Conservation (phyloP, 2,329 filamentous ascomycete genomes). For the Coleophoma crateriformis region DNA sequence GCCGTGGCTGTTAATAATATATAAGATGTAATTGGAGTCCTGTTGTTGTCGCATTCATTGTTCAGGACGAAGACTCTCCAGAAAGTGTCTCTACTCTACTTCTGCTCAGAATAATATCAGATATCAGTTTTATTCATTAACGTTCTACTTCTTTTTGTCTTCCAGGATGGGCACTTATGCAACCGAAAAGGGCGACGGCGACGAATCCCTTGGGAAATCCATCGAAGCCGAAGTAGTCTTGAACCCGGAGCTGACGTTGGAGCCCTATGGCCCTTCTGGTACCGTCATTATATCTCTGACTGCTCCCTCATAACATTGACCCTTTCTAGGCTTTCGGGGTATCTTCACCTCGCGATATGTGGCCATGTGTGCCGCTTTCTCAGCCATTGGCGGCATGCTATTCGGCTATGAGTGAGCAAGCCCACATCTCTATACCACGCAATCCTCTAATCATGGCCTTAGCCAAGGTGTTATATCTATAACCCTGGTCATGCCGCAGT, state of each 20-base stretch:
- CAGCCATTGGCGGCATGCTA: conserved; percentile 33
- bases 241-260: not conserved
- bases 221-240: not conserved
- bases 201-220: not conserved
- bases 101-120: too few relatives aligned
- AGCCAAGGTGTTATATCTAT: conserved; percentile 34
- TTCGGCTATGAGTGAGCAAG: conserved; percentile 26
- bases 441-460: not conserved
- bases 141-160: not conserved
- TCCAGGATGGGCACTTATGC: not conserved
- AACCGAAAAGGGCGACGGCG: not conserved
- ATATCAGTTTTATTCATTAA: too few relatives aligned
- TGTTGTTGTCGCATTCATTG: too few relatives aligned
- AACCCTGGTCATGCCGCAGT: conserved; percentile 31
- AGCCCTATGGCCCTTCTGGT: not conserved
- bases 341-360: conserved; percentile 28
- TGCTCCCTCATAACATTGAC: not conserved
- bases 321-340: conserved; percentile 21
- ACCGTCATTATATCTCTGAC: not conserved
- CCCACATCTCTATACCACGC: not conserved
- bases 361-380: conserved; percentile 26
- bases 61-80: too few relatives aligned
- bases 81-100: too few relatives aligned
- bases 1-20: too few relatives aligned
- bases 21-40: too few relatives aligned